These are phyloP conservation scores for Anethum foeniculum DNA, from an alignment of 140 eudicot genomes.

Conservation along the genomic window DNA sequence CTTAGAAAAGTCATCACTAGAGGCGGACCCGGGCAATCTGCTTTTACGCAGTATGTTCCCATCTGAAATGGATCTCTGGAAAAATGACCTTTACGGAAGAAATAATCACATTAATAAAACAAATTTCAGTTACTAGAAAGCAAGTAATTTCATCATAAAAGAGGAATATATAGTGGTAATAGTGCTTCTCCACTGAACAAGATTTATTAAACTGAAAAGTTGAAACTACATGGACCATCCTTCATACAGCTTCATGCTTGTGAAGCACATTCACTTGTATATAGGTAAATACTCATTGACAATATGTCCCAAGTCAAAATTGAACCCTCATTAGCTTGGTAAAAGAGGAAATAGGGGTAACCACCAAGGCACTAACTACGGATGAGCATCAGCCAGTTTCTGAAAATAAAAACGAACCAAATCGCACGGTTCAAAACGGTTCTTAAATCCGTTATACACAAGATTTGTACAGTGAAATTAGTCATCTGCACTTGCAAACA, in stretches of 20 bases:
- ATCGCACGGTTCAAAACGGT: not conserved
- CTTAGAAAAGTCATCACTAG: constrained; percentile 31
- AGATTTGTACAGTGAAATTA: not conserved
- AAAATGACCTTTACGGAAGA: constrained; percentile 35
- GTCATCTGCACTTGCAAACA: not conserved
- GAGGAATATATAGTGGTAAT: not conserved
- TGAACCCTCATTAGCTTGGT: not conserved
- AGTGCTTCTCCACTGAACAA: not conserved
- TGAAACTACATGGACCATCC: not conserved
- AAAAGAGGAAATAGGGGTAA: not conserved
- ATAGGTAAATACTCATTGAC: not conserved
- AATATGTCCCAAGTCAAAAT: not conserved
- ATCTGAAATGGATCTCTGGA: constrained; percentile 69
- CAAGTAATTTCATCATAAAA: constrained; percentile 5
- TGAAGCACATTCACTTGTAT: not conserved
- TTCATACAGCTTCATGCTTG: not conserved
- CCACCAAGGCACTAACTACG: not conserved
- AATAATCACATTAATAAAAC: not conserved
- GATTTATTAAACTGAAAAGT: not conserved
- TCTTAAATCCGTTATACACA: not conserved
- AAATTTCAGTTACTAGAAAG: not conserved
- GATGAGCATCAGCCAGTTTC: not conserved
- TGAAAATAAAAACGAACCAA: not conserved
- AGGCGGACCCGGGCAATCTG: constrained; percentile 27
- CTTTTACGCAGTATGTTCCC: constrained; percentile 60